Percentiles rank a stretch among this genome's conserved stretches.
These are phyloP conservation scores for Raffaelea arxii DNA, from an alignment of 2,329 filamentous ascomycete genomes.

Conservation along the genomic window DNA sequence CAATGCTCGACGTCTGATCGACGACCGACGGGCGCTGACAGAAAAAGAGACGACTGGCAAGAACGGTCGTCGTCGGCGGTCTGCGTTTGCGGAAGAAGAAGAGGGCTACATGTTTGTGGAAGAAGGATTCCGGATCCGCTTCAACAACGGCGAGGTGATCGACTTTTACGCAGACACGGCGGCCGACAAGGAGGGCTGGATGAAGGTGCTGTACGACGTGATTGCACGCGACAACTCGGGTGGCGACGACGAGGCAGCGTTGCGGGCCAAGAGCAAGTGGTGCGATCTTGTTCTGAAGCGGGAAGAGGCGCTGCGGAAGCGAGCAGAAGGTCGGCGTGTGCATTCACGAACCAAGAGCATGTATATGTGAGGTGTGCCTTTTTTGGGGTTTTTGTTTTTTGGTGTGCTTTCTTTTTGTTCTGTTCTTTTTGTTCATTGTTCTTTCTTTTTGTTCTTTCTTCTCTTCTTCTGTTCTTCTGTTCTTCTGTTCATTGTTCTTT, in stretches of 20 bases:
- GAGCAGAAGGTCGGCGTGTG: slow-evolving; percentile 40
- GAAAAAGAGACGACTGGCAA: slow-evolving; percentile 74
- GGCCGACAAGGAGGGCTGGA: slow-evolving; percentile 87
- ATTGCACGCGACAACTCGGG: slow-evolving; percentile 41
- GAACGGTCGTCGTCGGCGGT: slow-evolving; percentile 74
- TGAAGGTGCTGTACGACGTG: slow-evolving; percentile 73
- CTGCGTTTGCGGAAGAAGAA: slow-evolving; percentile 94
- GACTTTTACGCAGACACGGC: slow-evolving; percentile 94
- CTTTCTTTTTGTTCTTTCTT: slow-evolving; percentile 10
- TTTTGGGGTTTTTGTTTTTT: slow-evolving; percentile 1
- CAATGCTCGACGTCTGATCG: slow-evolving; percentile 87
- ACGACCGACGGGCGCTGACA: slow-evolving; percentile 75
- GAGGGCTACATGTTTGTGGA: slow-evolving; percentile 99
- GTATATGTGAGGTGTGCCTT: slow-evolving; percentile 29
- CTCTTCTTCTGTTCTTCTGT: too few species aligned
- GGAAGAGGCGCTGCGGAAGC: slow-evolving; percentile 48
- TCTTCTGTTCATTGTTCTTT: slow-evolving; percentile 7
- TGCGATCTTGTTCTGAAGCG: slow-evolving; percentile 57
- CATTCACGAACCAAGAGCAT: slow-evolving; percentile 51
- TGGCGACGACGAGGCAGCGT: slow-evolving; percentile 29
- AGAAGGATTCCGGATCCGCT: slow-evolving; percentile 96
- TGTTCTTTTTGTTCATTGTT: slow-evolving; percentile 7
- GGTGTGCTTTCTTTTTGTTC: slow-evolving; percentile 4
- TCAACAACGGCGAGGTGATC: slow-evolving; percentile 96
- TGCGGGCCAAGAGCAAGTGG: slow-evolving; percentile 47